Percentiles rank a stretch among this genome's conserved stretches.
Evolutionary conservation across 306 rosid species (phyloP).

Genomic region (Citrullus mucosospermus): DNA sequence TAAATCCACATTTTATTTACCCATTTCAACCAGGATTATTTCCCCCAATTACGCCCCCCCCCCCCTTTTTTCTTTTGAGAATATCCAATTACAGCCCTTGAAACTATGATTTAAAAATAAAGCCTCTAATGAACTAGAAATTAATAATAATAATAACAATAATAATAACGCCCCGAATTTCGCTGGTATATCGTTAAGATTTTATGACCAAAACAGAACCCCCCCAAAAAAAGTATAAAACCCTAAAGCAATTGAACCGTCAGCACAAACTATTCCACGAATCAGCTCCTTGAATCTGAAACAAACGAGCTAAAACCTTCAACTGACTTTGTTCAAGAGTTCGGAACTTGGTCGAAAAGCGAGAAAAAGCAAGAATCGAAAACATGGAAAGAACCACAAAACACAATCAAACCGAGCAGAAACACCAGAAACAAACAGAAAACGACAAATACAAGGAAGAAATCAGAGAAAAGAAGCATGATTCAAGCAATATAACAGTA

Average conservation of each 20-base stretch:
- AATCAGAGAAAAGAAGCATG: background rate
- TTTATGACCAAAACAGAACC: background rate
- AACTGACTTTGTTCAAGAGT: background rate
- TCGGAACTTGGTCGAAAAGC: background rate
- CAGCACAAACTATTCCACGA: background rate
- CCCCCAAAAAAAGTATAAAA: background rate
- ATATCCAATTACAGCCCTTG: background rate
- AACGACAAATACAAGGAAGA: background rate
- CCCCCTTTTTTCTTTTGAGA: too few species aligned
- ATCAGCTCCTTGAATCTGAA: background rate
- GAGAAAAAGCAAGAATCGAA: background rate
- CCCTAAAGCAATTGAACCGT: background rate
- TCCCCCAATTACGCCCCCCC: background rate
- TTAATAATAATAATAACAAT: too few species aligned
- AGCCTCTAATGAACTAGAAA: background rate
- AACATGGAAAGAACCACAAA: background rate
- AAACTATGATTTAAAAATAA: background rate
- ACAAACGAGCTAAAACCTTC: background rate
- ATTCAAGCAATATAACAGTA: constrained; percentile 3
- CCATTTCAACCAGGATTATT: background rate
- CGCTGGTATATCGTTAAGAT: too few species aligned
- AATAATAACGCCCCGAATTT: background rate
- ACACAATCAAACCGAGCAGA: background rate
- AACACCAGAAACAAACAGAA: background rate
- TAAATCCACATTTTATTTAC: background rate